Conservation (phyloP, 2,329 filamentous ascomycete genomes). For the Metarhizium rileyi region DNA sequence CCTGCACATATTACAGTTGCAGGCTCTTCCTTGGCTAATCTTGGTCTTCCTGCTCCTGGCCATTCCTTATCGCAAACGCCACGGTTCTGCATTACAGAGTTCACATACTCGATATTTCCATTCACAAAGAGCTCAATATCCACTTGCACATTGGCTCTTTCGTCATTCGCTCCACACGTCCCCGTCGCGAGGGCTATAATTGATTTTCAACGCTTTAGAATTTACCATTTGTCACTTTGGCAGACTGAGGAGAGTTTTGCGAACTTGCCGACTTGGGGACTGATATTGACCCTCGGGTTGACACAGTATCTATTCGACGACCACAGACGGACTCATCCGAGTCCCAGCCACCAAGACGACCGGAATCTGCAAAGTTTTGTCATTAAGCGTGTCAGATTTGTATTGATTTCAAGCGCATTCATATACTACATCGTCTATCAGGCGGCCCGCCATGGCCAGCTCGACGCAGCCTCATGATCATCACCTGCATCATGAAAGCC, state of each 20-base stretch:
- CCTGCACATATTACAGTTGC: too few relatives aligned
- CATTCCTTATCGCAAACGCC: background rate
- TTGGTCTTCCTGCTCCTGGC: background rate
- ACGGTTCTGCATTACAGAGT: too few relatives aligned
- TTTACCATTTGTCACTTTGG: too few relatives aligned
- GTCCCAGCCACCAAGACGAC: too few relatives aligned
- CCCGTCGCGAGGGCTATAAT: too few relatives aligned
- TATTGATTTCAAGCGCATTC: background rate
- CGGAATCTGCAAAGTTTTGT: background rate
- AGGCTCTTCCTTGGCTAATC: background rate
- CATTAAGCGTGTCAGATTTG: background rate
- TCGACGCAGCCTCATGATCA: background rate
- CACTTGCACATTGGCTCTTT: background rate
- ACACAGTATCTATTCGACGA: too few relatives aligned
- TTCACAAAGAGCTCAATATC: background rate
- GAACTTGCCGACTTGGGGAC: too few relatives aligned
- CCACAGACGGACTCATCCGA: too few relatives aligned
- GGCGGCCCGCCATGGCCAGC: slow-evolving; percentile 5
- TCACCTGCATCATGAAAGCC: background rate
- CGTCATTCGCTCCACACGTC: slow-evolving; percentile 10
- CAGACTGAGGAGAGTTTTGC: too few relatives aligned
- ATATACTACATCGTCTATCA: background rate
- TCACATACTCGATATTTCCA: too few relatives aligned
- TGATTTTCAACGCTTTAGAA: too few relatives aligned
- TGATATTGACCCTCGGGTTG: too few relatives aligned